Evolutionary conservation across 805 yeast genomes (phyloP).

Genomic region (Yarrowia sp.): DNA sequence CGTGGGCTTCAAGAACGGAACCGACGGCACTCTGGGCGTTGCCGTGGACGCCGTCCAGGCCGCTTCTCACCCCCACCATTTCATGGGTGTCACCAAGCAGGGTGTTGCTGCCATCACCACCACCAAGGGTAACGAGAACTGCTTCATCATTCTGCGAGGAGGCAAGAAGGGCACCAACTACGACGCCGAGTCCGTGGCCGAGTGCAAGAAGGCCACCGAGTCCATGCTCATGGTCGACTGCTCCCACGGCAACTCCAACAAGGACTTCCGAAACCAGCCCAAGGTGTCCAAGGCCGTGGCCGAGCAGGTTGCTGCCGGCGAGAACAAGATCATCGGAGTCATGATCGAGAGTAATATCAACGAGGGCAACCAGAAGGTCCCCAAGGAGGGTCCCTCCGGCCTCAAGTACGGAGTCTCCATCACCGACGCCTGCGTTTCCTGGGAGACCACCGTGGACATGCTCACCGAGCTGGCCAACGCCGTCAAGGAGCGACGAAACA

Average conservation of each 20-base stretch:
- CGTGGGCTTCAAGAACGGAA: conserved; percentile 97
- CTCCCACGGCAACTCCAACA: conserved; percentile 95
- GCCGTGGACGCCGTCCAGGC: conserved; percentile 95
- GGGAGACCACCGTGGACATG: conserved; percentile 87
- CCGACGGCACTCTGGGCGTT: conserved; percentile 92
- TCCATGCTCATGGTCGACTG: conserved; percentile 89
- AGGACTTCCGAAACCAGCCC: conserved; percentile 95
- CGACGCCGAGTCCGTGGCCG: conserved; percentile 78
- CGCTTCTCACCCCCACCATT: conserved; percentile 90
- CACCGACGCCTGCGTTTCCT: conserved; percentile 95
- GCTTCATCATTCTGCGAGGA: conserved; percentile 95
- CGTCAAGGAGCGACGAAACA: conserved; percentile 70
- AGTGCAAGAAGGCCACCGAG: conserved; percentile 66
- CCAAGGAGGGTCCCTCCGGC: conserved; percentile 64
- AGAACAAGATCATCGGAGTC: conserved; percentile 81
- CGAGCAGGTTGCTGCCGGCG: conserved; percentile 82
- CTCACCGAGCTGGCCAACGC: conserved; percentile 81
- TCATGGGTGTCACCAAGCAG: conserved; percentile 95
- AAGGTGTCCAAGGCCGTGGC: conserved; percentile 84
- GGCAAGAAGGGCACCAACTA: conserved; percentile 94
- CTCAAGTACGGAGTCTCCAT: conserved; percentile 93
- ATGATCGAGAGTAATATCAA: conserved; percentile 94
- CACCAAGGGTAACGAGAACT: conserved; percentile 92
- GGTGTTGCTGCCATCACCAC: conserved; percentile 97
- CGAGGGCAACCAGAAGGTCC: conserved; percentile 89